Percentiles rank a stretch among this genome's conserved stretches.
Conservation (phyloP, 805 yeast genomes). For the Cephaloascus fragrans region DNA sequence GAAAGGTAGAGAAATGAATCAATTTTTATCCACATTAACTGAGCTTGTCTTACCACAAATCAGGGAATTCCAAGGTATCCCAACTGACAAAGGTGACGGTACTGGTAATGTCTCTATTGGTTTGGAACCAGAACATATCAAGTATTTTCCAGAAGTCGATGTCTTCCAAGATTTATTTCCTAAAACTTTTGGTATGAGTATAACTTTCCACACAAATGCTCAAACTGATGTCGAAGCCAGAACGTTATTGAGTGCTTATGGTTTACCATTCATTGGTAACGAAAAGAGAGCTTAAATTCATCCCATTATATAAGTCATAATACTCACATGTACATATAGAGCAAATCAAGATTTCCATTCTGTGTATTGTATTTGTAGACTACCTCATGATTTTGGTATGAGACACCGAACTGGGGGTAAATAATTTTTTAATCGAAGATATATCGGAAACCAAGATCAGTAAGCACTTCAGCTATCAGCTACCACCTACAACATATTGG, state of each 20-base stretch:
- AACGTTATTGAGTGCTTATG: constrained; percentile 69
- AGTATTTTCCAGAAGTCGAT: constrained; percentile 88
- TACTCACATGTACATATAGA: too few species aligned
- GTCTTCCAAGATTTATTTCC: constrained; percentile 87
- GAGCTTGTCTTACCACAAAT: constrained; percentile 92
- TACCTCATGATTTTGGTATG: too few species aligned
- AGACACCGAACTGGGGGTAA: too few species aligned
- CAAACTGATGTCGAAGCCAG: constrained; percentile 88
- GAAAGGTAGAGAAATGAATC: constrained; percentile 73
- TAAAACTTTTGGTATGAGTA: constrained; percentile 73
- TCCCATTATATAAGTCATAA: too few species aligned
- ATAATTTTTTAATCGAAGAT: too few species aligned
- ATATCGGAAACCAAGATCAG: too few species aligned
- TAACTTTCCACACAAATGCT: constrained; percentile 80
- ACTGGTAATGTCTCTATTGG: constrained; percentile 86
- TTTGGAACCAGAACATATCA: constrained; percentile 63
- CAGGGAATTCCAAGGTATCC: constrained; percentile 76
- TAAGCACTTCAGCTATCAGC: too few species aligned
- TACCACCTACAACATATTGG: neutral
- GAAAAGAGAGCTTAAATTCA: too few species aligned
- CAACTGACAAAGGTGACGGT: constrained; percentile 69
- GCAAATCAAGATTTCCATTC: too few species aligned
- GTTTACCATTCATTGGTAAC: constrained; percentile 63
- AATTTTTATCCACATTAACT: constrained; percentile 76
- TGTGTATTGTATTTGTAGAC: too few species aligned